Base-by-base conservation (phyloP, 192 early-diverging fungal species). In the Backusella tarrabulga region DNA sequence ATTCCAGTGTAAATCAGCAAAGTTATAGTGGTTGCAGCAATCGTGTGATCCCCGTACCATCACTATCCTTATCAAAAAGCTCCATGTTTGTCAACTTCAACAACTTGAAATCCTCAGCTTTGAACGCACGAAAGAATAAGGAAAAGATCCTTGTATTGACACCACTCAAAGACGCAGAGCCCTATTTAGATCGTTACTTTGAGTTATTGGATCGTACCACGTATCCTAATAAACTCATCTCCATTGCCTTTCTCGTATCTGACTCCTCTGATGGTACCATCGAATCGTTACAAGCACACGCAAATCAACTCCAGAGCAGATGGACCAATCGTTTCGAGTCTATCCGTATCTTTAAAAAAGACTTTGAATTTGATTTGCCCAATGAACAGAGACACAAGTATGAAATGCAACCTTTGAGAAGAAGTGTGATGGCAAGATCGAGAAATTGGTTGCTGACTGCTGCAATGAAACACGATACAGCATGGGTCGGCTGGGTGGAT, bases 401-500 rank as follows among this genome's bases (percentile, higher is more conserved):
- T 67, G 84, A 88, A 8, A 32, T 72, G 40, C 89, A 90, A 67
- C 80, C 76, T 9, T 74, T 84, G 34, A 85, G 88, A 60, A 81
- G 88, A 29, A 83, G 67, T 29, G 83, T 88, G 78, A 88, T 90
- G 86, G 89, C 89, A 19, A 74, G 81, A 14, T 86, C 87, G 6
- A 87, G 89, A 76, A 90, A 90, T 71, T 86, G 86, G 67, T 74
- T 90, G 63, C 81, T 87, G 75, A 85, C 85, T 4, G 75, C 84
- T 23, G 87, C 88, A 12, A 71, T 90, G 0, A 72, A 73, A 19
- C 73, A 80, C 29, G 87, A 90, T 63, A 85, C 87, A 66, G 42
- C 34, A 23, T 90, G 88, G 88, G 89, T 90, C 23, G 79, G 88
- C 29, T 90, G 89, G 89, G 79, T 90, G 0, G 89, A 90, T 72